Conservation (phyloP, 2,329 filamentous ascomycete species). For the Epichloe hybrida region DNA sequence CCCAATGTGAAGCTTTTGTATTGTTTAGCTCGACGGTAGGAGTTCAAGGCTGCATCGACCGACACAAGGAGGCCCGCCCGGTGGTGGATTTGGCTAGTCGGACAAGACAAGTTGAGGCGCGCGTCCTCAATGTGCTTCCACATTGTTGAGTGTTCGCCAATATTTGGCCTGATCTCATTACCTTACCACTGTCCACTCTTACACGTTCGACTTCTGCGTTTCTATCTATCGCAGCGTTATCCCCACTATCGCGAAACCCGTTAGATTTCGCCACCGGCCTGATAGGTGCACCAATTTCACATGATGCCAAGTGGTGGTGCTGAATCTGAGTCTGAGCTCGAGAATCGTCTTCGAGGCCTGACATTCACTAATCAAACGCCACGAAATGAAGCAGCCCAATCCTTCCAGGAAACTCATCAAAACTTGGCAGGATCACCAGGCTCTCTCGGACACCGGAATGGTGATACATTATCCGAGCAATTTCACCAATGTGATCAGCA, state of each 20-base stretch:
- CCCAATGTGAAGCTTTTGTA: too few relatives aligned
- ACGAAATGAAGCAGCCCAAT: neutral
- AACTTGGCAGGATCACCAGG: neutral
- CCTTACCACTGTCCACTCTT: neutral
- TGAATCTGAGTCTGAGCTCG: conserved; percentile 23
- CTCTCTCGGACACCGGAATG: neutral
- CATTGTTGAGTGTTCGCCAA: neutral
- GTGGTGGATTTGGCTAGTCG: neutral
- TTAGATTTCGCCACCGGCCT: neutral
- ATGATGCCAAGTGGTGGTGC: neutral
- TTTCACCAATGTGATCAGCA: conserved; percentile 1
- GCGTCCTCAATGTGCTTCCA: neutral
- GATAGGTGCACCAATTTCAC: neutral
- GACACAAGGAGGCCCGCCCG: too few relatives aligned
- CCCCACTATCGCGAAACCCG: neutral
- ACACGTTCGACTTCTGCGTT: too few relatives aligned
- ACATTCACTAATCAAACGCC: conserved; percentile 37
- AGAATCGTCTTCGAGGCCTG: conserved; percentile 45
- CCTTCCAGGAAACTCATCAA: neutral
- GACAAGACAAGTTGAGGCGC: neutral
- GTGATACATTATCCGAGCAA: neutral
- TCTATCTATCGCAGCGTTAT: neutral
- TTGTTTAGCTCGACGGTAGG: too few relatives aligned
- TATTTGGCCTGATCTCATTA: neutral
- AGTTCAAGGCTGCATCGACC: too few relatives aligned